Conservation (phyloP, 768 basidiomycete species). For the Phlebiopsis flavidoalba region DNA sequence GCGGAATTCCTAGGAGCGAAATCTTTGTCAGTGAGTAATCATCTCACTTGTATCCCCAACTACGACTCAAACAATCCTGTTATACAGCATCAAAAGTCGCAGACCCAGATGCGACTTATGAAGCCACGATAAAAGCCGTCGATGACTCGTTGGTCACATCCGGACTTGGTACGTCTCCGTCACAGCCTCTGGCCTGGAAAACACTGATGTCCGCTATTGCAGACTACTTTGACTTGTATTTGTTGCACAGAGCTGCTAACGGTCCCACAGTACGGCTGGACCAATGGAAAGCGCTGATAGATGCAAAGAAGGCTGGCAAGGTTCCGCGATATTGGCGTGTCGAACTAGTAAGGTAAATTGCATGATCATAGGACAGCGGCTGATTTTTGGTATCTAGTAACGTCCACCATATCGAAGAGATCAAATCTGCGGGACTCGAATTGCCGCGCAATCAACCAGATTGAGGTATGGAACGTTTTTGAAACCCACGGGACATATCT, state of each 20-base stretch:
- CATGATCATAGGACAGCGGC: not conserved
- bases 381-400: slow-evolving; percentile 34
- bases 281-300: slow-evolving; percentile 66
- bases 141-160: slow-evolving; percentile 57
- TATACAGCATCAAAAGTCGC: slow-evolving; percentile 59
- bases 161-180: slow-evolving; percentile 42
- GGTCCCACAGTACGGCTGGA: slow-evolving; percentile 61
- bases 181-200: not conserved
- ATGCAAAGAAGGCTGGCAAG: slow-evolving; percentile 59
- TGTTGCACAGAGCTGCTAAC: slow-evolving; percentile 70
- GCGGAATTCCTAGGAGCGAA: slow-evolving; percentile 47
- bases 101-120: slow-evolving; percentile 57
- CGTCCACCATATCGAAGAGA: slow-evolving; percentile 71
- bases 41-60: too few species aligned
- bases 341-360: slow-evolving; percentile 62
- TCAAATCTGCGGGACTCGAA: slow-evolving; percentile 54
- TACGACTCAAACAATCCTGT: not conserved
- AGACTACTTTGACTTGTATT: slow-evolving; percentile 70
- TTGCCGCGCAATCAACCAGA: slow-evolving; percentile 75
- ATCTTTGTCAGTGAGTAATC: slow-evolving; percentile 62
- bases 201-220: slow-evolving; percentile 11
- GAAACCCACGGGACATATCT: not conserved
- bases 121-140: slow-evolving; percentile 51
- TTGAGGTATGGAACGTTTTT: slow-evolving; percentile 47
- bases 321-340: slow-evolving; percentile 73